phyloP scores from a whole-genome alignment of 768 basidiomycete species.

The Lentinula guzmanii region DNA sequence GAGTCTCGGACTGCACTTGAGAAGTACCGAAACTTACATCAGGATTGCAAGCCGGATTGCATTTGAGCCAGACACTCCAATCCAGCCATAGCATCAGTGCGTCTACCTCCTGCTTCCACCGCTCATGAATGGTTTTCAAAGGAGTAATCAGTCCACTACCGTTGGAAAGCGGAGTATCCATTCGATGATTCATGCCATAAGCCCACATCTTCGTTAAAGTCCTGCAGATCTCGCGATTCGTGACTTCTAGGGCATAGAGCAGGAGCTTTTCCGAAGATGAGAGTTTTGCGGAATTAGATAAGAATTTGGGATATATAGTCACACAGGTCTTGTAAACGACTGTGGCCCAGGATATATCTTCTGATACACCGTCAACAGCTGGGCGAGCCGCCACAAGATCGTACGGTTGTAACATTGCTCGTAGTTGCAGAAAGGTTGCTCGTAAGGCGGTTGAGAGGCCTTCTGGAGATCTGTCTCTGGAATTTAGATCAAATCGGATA shows the following conservation, averaged over 20 bases:
- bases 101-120: slow-evolving; percentile 1
- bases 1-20: too few species aligned
- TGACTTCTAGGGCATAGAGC: slow-evolving; percentile 12
- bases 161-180: neutral
- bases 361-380: neutral
- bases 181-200: slow-evolving; percentile 9
- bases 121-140: neutral
- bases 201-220: slow-evolving; percentile 14
- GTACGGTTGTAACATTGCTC: slow-evolving; percentile 23
- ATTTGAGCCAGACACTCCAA: slow-evolving; percentile 3
- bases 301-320: slow-evolving; percentile 20
- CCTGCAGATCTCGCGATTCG: slow-evolving; percentile 17
- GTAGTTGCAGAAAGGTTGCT: slow-evolving; percentile 13
- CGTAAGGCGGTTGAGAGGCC: slow-evolving; percentile 7
- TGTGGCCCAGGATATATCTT: slow-evolving; percentile 18
- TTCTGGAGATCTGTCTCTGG: neutral
- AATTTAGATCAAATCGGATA: slow-evolving; percentile 15
- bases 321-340: slow-evolving; percentile 24
- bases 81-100: slow-evolving; percentile 1
- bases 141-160: neutral
- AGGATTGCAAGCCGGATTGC: neutral
- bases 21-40: neutral
- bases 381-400: slow-evolving; percentile 13
- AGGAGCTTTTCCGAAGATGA: slow-evolving; percentile 14
- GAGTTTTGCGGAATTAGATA: slow-evolving; percentile 6